phyloP scores from a whole-genome alignment of 306 rosid genomes.

The Prunus mume region DNA sequence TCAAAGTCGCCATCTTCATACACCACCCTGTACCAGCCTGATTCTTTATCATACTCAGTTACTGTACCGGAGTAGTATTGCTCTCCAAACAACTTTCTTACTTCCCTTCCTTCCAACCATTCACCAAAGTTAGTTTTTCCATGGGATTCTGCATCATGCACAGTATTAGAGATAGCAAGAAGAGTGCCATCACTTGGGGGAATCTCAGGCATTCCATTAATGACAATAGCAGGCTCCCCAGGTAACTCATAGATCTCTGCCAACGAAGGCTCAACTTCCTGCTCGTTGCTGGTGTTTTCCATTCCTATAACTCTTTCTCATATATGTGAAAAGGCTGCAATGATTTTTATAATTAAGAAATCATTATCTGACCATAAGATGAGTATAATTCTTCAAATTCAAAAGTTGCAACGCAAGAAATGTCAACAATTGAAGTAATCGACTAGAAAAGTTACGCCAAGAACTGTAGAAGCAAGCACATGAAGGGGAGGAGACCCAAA shows the following conservation, averaged over 20 bases:
- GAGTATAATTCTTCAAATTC: neutral
- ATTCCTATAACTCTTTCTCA: constrained; percentile 22
- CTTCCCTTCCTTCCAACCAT: constrained; percentile 81
- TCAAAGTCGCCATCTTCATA: constrained; percentile 86
- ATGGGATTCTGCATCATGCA: constrained; percentile 19
- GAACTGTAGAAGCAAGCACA: neutral
- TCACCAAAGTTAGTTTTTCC: constrained; percentile 50
- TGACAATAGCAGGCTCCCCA: constrained; percentile 84
- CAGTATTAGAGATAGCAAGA: constrained; percentile 5
- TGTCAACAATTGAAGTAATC: neutral
- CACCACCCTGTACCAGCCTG: constrained; percentile 71
- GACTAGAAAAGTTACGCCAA: neutral
- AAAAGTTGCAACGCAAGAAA: neutral
- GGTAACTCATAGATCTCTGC: constrained; percentile 46
- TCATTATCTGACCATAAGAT: neutral
- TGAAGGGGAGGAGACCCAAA: neutral
- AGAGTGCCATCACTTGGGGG: constrained; percentile 17
- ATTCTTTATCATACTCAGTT: constrained; percentile 51
- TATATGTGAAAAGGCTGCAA: constrained; percentile 9
- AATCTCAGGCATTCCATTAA: constrained; percentile 64
- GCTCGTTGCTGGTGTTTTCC: constrained; percentile 37
- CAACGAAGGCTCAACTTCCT: constrained; percentile 31
- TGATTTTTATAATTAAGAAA: constrained; percentile 12
- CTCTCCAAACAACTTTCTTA: constrained; percentile 65
- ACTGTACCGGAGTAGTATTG: constrained; percentile 56